Evolutionary conservation across 495 filamentous ascomycete species (phyloP), one percentile per base, ranked within the genome.

Genomic region (Aspergillus ellipticus): DNA sequence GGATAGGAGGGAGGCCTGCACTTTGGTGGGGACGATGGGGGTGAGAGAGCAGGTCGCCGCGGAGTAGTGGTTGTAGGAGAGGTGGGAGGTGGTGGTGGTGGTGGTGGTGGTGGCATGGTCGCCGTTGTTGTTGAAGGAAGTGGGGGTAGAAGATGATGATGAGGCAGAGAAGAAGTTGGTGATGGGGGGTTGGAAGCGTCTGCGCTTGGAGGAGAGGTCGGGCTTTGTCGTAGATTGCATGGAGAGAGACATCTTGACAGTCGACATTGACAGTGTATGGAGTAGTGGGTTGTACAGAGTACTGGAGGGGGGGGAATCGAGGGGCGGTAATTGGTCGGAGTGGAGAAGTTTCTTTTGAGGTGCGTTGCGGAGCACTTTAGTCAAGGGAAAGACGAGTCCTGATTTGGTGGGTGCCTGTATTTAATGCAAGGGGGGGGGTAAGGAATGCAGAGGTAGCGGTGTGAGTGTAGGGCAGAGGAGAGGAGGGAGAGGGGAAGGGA

Each of bases 1-100:
- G 56, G 79, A 87, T 4, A 96, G 76, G 13, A 97, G 85, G 15
- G 85, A 86, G 15, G 90, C 76, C 68, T 94, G 89, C 20, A 96
- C 79, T 19, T 74, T 75, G 8, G 72, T 66, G 8, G 90, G 82
- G 17, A 90, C 77, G 20, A 72, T 60, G 24, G 80, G 82, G 6
- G 59, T 70, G 35, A 71, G 66, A 42, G 70, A 70, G 49, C 70
- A 72, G 17, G 75, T 79, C 7, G 74, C 60, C 11, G 73, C 66
- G 50, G 72, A 64, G 53, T 77, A 78, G 61, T 76, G 69, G 46
- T 69, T 63, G 59, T 79, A 65, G 10, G 75, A 74, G 4, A 72
- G 52, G 42, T 58, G 26, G 21, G 56, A 48, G n/a, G 57, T 41
- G 28, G 39, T 46, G 35, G 51, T 21, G 42, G 57, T 33, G 54